Conservation (phyloP, 1,139 yeast genomes). For the Saccharomyces uvarum region DNA sequence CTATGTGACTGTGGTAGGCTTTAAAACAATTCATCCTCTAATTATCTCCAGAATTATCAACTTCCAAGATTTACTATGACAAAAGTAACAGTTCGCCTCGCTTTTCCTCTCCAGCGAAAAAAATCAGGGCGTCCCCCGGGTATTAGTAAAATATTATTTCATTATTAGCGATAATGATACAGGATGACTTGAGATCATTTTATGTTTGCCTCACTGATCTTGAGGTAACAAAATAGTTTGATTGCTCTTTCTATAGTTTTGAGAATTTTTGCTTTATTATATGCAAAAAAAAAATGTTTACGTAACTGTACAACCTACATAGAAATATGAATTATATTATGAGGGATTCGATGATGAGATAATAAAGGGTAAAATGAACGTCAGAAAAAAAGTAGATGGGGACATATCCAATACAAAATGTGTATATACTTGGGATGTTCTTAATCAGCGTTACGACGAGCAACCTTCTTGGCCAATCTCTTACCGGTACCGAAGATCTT, state of each 20-base stretch:
- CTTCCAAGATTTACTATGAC: background rate
- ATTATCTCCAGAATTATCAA: background rate
- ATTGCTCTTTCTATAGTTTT: background rate
- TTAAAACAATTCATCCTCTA: background rate
- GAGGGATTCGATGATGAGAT: background rate
- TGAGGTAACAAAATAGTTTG: background rate
- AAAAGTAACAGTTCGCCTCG: background rate
- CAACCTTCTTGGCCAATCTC: constrained; percentile 87
- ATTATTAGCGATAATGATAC: background rate
- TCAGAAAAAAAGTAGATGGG: background rate
- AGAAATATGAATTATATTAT: background rate
- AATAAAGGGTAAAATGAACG: background rate
- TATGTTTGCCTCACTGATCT: background rate
- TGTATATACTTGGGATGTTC: constrained; percentile 1
- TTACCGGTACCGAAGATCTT: constrained; percentile 97
- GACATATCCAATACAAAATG: background rate
- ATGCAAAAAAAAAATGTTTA: background rate
- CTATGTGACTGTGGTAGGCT: background rate
- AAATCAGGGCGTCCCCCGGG: background rate
- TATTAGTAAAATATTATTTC: background rate
- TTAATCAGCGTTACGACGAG: constrained; percentile 45
- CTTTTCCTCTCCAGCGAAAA: background rate
- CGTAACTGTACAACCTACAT: background rate
- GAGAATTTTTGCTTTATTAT: background rate
- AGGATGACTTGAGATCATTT: background rate